Conservation (phyloP, 169 alveolate species). For the Besnoitia besnoiti region DNA sequence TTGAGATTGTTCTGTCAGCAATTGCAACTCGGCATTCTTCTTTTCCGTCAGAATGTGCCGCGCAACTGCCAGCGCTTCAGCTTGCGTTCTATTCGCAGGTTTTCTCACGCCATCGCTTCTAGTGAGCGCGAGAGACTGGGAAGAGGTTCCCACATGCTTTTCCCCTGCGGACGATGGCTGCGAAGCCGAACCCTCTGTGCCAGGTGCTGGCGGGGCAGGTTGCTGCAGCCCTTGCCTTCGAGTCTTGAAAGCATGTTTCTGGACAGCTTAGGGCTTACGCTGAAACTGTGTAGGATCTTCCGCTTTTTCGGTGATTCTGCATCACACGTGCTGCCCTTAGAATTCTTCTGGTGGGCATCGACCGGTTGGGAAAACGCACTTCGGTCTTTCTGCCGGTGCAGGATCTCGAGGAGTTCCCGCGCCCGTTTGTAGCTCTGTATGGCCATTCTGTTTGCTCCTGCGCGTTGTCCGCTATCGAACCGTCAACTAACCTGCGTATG, state of each 20-base stretch:
- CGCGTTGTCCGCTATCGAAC: not conserved
- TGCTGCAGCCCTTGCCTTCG: not conserved
- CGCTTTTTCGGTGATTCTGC: not conserved
- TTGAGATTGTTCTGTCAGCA: not conserved
- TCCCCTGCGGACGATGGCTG: not conserved
- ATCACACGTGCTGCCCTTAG: not conserved
- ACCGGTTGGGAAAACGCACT: constrained; percentile 1
- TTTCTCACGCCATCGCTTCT: not conserved
- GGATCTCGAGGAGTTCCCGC: constrained; percentile 9
- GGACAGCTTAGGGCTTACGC: not conserved
- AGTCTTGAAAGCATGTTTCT: not conserved
- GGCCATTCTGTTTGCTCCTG: too few relatives aligned
- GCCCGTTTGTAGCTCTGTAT: not conserved
- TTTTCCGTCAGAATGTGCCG: not conserved
- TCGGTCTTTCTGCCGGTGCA: not conserved
- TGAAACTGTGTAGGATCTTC: not conserved
- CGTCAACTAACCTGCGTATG: not conserved
- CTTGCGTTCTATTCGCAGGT: not conserved
- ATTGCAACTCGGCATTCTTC: not conserved
- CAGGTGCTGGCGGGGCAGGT: not conserved
- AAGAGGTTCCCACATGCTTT: not conserved
- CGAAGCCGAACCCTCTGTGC: not conserved
- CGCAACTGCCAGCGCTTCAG: not conserved
- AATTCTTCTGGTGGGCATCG: not conserved
- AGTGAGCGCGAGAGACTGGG: not conserved